phyloP scores from a whole-genome alignment of 116 monocot genomes.

The Posidonia oceanica region DNA sequence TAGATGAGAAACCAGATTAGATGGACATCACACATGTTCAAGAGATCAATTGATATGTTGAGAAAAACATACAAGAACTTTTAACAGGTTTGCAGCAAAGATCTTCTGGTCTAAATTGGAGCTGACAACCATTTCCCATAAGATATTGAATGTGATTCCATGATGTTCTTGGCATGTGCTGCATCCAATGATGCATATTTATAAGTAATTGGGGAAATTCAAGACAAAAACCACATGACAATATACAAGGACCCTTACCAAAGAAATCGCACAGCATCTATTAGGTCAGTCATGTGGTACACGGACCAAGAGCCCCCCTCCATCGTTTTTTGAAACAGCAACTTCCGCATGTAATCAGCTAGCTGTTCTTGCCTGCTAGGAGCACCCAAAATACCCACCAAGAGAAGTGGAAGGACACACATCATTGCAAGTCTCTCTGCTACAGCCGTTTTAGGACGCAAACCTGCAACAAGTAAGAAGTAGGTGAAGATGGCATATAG shows the following conservation, averaged over 20 bases:
- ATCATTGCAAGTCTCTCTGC: conserved; percentile 67
- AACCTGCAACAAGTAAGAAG: conserved; percentile 34
- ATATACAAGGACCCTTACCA: conserved; percentile 37
- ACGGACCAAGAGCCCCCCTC: conserved; percentile 48
- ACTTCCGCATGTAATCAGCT: conserved; percentile 69
- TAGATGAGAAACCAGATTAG: neutral
- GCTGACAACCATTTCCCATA: conserved; percentile 99
- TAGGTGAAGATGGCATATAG: neutral
- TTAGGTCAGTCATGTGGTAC: conserved; percentile 46
- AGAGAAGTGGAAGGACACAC: conserved; percentile 88
- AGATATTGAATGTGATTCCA: conserved; percentile 64
- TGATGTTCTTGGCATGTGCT: conserved; percentile 89
- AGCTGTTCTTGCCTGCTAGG: conserved; percentile 43
- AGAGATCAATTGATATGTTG: neutral
- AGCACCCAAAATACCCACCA: conserved; percentile 76
- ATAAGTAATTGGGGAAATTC: neutral
- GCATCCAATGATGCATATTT: conserved; percentile 14
- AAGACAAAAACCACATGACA: neutral
- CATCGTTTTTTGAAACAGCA: conserved; percentile 47
- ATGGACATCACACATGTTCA: neutral
- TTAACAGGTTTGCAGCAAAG: conserved; percentile 77
- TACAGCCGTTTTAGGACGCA: conserved; percentile 71
- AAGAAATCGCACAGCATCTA: conserved; percentile 82
- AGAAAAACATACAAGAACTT: conserved; percentile 66
- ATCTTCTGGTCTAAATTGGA: conserved; percentile 71